A percentile compares a stretch with the other conserved stretches of the same genome.
phyloP scores from a whole-genome alignment of 495 filamentous ascomycete genomes.

The Aspergillus diversus region DNA sequence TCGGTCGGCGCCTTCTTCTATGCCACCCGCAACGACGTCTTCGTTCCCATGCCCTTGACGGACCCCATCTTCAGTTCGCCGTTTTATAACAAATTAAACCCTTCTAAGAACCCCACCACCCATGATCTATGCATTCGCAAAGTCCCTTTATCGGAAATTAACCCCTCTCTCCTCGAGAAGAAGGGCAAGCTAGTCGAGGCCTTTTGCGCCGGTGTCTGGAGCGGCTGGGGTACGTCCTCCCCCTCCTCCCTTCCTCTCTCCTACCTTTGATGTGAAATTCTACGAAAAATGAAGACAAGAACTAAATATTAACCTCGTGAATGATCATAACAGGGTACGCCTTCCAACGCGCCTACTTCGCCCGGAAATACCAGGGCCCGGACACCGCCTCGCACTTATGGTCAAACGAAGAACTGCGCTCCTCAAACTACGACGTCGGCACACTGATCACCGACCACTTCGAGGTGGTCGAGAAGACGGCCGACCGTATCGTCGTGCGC shows the following conservation, averaged over 20 bases:
- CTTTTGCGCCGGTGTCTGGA: conserved; percentile 69
- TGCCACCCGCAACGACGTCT: conserved; percentile 47
- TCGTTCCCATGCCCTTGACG: conserved; percentile 52
- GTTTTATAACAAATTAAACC: conserved; percentile 61
- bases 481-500: conserved; percentile 62
- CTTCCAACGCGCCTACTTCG: conserved; percentile 62
- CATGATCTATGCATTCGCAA: conserved; percentile 66
- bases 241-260: neutral
- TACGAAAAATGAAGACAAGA: neutral
- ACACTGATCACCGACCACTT: conserved; percentile 76
- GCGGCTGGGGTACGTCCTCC: conserved; percentile 59
- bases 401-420: conserved; percentile 56
- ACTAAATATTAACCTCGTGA: neutral
- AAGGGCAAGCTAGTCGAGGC: conserved; percentile 61
- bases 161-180: conserved; percentile 64
- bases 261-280: neutral
- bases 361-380: conserved; percentile 62
- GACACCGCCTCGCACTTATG: conserved; percentile 68
- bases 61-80: conserved; percentile 66
- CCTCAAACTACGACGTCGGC: conserved; percentile 61
- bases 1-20: conserved; percentile 47
- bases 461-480: conserved; percentile 69
- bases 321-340: conserved; percentile 56
- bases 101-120: conserved; percentile 59
- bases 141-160: conserved; percentile 64